phyloP scores from a whole-genome alignment of 208 protist species.

The Acanthamoeba healyi region DNA sequence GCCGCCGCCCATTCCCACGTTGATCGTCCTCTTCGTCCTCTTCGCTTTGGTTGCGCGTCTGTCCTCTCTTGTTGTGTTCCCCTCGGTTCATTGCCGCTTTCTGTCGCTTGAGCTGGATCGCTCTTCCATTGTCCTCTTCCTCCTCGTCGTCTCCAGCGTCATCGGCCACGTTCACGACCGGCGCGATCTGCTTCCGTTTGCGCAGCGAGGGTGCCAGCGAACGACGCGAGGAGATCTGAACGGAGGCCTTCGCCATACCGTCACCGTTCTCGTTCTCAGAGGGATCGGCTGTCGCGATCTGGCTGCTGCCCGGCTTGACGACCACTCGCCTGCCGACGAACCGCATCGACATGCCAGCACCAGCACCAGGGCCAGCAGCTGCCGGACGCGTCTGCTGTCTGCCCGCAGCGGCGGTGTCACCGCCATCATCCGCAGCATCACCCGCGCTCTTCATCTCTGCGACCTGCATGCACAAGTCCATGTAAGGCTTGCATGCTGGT shows the following conservation, averaged over 20 bases:
- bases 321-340: conserved; percentile 28
- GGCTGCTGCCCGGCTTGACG: background rate
- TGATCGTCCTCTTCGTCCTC: background rate
- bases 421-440: background rate
- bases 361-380: background rate
- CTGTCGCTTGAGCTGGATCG: background rate
- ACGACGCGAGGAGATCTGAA: background rate
- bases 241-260: background rate
- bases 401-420: background rate
- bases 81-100: background rate
- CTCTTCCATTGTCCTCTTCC: background rate
- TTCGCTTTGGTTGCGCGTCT: background rate
- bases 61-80: background rate
- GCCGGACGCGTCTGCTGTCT: too few species aligned
- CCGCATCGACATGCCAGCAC: conserved; percentile 27
- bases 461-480: background rate
- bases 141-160: background rate
- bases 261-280: background rate
- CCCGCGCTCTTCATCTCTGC: conserved; percentile 8
- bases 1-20: background rate
- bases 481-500: background rate
- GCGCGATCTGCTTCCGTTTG: conserved; percentile 59
- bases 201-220: conserved; percentile 57
- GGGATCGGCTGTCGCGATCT: background rate
- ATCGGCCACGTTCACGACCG: background rate